These are phyloP conservation scores for Dimargaris cristalligena DNA, from an alignment of 192 early-diverging fungal species.

Conservation along the genomic window DNA sequence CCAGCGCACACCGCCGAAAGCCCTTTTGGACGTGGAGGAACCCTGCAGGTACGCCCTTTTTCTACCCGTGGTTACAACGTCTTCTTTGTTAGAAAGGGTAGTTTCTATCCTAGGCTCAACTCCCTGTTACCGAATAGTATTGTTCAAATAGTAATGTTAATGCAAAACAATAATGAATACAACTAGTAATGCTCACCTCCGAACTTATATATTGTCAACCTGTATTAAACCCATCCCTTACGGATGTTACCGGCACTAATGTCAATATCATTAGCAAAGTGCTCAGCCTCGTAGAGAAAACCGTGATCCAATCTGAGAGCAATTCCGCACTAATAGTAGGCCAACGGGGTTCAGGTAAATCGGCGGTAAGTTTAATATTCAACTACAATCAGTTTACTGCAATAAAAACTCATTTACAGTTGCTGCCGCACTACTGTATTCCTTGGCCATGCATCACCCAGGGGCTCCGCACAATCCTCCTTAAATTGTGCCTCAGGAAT, in stretches of 20 bases:
- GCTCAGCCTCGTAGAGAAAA: slow-evolving; percentile 36
- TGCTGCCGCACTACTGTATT: too few relatives aligned
- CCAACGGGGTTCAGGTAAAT: slow-evolving; percentile 61
- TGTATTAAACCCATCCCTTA: not conserved
- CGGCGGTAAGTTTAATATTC: slow-evolving; percentile 20
- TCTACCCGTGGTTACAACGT: not conserved
- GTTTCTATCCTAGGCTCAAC: not conserved
- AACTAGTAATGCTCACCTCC: slow-evolving; percentile 10
- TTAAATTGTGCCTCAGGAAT: too few relatives aligned
- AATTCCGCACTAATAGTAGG: slow-evolving; percentile 80
- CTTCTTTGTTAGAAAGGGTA: not conserved
- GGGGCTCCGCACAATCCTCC: too few relatives aligned
- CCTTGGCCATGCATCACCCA: too few relatives aligned
- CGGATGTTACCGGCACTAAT: not conserved
- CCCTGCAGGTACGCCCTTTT: slow-evolving; percentile 23
- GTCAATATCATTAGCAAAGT: slow-evolving; percentile 14
- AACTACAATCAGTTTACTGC: too few relatives aligned
- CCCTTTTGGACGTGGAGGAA: slow-evolving; percentile 26
- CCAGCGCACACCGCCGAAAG: slow-evolving; percentile 20
- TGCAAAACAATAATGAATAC: not conserved
- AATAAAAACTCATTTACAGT: too few relatives aligned
- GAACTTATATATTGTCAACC: slow-evolving; percentile 16
- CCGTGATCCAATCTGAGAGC: slow-evolving; percentile 53
- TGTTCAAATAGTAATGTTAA: not conserved
- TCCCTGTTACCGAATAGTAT: not conserved